Conservation (phyloP, 495 filamentous ascomycete species). For the Acidiella bohemica region DNA sequence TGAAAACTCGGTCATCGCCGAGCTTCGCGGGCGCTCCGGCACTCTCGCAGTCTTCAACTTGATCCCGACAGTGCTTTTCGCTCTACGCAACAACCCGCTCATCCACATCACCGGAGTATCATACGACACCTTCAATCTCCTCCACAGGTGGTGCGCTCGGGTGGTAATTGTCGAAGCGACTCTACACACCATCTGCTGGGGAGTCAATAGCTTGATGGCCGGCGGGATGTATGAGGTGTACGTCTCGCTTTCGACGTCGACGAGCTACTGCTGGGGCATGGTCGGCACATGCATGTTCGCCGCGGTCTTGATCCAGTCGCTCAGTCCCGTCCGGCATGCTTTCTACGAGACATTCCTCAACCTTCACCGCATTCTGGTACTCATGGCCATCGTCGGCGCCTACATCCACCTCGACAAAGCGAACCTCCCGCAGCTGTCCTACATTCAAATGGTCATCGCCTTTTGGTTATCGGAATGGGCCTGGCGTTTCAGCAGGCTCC, state of each 20-base stretch:
- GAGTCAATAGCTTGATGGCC: conserved; percentile 32
- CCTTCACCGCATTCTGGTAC: conserved; percentile 37
- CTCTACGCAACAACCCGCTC: conserved; percentile 85
- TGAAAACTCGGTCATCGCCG: conserved; percentile 38
- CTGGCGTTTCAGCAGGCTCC: conserved; percentile 20
- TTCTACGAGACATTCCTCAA: conserved; percentile 48
- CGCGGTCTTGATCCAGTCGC: conserved; percentile 37
- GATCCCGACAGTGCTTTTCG: conserved; percentile 80
- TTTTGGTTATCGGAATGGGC: conserved; percentile 26
- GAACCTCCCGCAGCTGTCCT: conserved; percentile 28
- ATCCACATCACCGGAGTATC: conserved; percentile 69
- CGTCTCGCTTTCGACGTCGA: conserved; percentile 11
- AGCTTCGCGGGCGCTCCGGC: conserved; percentile 73
- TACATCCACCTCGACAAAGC: conserved; percentile 41
- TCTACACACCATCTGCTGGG: conserved; percentile 62
- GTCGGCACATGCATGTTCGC: conserved; percentile 33
- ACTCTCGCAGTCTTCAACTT: conserved; percentile 75
- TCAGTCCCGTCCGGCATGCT: conserved; percentile 41
- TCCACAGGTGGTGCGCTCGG: conserved; percentile 90
- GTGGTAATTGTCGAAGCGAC: conserved; percentile 68
- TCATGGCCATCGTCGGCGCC: conserved; percentile 38
- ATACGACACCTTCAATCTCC: conserved; percentile 92
- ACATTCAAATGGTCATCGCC: conserved; percentile 23
- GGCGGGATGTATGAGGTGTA: conserved; percentile 16
- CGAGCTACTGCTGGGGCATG: conserved; percentile 28